These are phyloP conservation scores for Naganishia friedmannii DNA, from an alignment of 768 basidiomycete genomes.

Conservation along the genomic window DNA sequence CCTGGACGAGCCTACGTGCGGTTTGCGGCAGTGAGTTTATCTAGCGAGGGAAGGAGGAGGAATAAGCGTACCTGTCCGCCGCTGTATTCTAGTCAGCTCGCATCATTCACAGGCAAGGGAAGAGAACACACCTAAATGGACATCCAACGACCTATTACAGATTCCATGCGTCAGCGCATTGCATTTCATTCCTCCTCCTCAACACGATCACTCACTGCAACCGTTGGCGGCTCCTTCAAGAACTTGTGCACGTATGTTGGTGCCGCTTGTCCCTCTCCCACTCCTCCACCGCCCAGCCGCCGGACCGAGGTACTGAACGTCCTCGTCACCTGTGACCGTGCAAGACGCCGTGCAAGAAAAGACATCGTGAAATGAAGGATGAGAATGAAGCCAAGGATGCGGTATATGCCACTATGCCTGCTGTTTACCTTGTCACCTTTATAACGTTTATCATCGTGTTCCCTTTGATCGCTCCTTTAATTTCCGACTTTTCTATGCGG, in stretches of 20 bases:
- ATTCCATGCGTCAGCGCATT: background rate
- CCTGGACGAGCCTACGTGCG: conserved; percentile 42
- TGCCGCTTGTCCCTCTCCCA: conserved; percentile 15
- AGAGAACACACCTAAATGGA: conserved; percentile 20
- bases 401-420: too few species aligned
- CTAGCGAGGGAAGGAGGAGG: background rate
- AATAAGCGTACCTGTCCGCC: conserved; percentile 22
- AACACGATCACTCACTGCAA: conserved; percentile 63
- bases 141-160: conserved; percentile 16
- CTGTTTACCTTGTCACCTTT: too few species aligned
- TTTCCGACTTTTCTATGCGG: background rate
- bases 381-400: too few species aligned
- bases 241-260: conserved; percentile 54
- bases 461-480: too few species aligned
- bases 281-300: background rate
- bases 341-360: too few species aligned
- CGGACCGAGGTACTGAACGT: too few species aligned
- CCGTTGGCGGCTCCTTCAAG: conserved; percentile 68
- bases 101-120: background rate
- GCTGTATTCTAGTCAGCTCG: background rate
- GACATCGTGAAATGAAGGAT: too few species aligned
- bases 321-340: too few species aligned
- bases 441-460: too few species aligned
- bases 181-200: background rate
- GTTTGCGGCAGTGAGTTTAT: background rate